These are phyloP conservation scores for Pseudocercospora macadamiae DNA, from an alignment of 2,329 filamentous ascomycete genomes.

Conservation along the genomic window DNA sequence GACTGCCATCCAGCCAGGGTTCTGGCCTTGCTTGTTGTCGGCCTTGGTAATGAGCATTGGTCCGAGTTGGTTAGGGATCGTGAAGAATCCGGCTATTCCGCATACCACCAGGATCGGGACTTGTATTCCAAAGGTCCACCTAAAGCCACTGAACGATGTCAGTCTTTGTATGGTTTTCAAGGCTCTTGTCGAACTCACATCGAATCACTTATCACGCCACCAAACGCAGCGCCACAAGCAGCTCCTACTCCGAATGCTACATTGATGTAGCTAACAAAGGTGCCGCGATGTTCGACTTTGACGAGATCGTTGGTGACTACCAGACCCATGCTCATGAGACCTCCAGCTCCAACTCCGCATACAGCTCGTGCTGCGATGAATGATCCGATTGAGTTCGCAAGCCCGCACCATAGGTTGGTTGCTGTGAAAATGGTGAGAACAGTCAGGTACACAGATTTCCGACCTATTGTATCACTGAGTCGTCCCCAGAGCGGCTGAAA, in stretches of 20 bases:
- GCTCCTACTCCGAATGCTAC: conserved; percentile 60
- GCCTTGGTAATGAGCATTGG: conserved; percentile 47
- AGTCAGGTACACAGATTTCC: conserved; percentile 59
- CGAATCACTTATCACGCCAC: conserved; percentile 69
- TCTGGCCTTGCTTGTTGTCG: conserved; percentile 36
- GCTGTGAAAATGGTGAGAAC: conserved; percentile 65
- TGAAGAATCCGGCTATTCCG: conserved; percentile 47
- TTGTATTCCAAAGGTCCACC: conserved; percentile 66
- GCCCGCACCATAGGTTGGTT: conserved; percentile 70
- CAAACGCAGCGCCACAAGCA: conserved; percentile 66
- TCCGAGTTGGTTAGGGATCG: conserved; percentile 50
- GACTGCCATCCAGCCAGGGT: conserved; percentile 45
- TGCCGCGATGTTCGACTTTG: conserved; percentile 70
- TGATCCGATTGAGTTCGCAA: conserved; percentile 67
- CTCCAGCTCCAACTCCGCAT: conserved; percentile 74
- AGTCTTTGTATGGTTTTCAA: too few relatives aligned
- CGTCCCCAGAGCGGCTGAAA: conserved; percentile 76
- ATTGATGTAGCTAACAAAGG: conserved; percentile 73
- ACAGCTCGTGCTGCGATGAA: conserved; percentile 72
- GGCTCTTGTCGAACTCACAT: too few relatives aligned
- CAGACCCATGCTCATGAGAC: conserved; percentile 67
- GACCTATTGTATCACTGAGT: conserved; percentile 67
- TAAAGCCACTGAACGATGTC: conserved; percentile 58
- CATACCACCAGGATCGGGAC: conserved; percentile 53
- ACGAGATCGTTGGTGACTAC: conserved; percentile 76